These are phyloP conservation scores for Larix kaempferi DNA, from an alignment of 75 land plant genomes.

Conservation along the genomic window DNA sequence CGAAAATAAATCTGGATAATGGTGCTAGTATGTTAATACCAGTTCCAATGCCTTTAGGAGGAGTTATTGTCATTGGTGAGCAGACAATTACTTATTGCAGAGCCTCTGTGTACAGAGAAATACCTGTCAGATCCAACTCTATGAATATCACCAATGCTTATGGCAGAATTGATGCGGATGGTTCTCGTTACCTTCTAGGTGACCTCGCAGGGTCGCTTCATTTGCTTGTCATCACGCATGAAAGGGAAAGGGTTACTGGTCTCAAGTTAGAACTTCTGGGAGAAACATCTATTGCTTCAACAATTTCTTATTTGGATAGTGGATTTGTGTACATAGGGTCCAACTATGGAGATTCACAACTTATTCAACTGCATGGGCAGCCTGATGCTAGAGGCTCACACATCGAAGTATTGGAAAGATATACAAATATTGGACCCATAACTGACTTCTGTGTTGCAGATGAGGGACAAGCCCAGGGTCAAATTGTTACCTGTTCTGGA, in stretches of 20 bases:
- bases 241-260: conserved; percentile 60
- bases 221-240: conserved; percentile 88
- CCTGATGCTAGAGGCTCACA: conserved; percentile 80
- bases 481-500: conserved; percentile 96
- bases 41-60: conserved; percentile 90
- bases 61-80: conserved; percentile 91
- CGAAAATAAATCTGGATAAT: conserved; percentile 89
- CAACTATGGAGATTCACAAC: conserved; percentile 98
- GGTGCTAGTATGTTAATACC: conserved; percentile 87
- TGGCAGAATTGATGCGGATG: conserved; percentile 96
- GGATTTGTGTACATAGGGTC: conserved; percentile 90
- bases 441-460: conserved; percentile 96
- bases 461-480: conserved; percentile 95
- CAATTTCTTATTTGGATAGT: conserved; percentile 91
- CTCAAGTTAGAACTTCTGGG: not conserved
- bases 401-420: conserved; percentile 85
- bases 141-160: conserved; percentile 93
- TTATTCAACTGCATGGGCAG: conserved; percentile 76
- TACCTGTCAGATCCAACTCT: conserved; percentile 55
- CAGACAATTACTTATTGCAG: conserved; percentile 89
- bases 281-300: conserved; percentile 67
- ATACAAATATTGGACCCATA: conserved; percentile 93
- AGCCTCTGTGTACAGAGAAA: conserved; percentile 74
- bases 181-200: conserved; percentile 86
- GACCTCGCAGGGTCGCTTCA: conserved; percentile 81